Evolutionary conservation across 2,329 filamentous ascomycete species (phyloP), one percentile per base, ranked within the genome.

Genomic region (Chaetomiaceae sp.): DNA sequence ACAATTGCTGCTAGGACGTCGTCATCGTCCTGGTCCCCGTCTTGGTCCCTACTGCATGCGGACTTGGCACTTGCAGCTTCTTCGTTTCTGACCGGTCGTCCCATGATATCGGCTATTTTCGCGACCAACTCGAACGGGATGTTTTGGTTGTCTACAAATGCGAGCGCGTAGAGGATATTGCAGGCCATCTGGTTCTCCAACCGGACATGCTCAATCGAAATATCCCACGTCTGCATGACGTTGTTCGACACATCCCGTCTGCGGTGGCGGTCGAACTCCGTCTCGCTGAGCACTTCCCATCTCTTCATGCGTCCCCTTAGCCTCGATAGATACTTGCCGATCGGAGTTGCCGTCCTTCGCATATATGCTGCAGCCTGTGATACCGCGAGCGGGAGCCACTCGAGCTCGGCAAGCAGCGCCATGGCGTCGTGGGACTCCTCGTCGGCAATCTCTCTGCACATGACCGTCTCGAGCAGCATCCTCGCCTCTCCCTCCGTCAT

Each of bases 71-170:
- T 18, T 34, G n/a, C 15, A 15, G 33, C 24, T 29, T 37, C 26
- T 30, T 37, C 32, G 24, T 29, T 27, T 20, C 41, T 30, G 4
- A 8, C 30, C 26, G 20, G 32, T 38, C 32, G 6, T 32, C 15
- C 19, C 10, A 33, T 36, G n/a, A n/a, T n/a, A n/a, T n/a, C n/a
- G 18, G 22, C 32, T 8, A 19, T 33, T 7, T 34, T 34, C 17
- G 36, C 38, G 1, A 67, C 30, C 0, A 67, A 27, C 12, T 60
- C 50, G 20, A 54, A 47, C 1, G 62, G 55, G 32, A 68, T 61
- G 2, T 58, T 52, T 38, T 64, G 56, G 32, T 60, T 61, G 36
- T 68, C 60, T 3, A 65, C n/a, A 37, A 61, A 66, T 0, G 63
- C 58, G 3, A 68, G 44, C 0, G 56, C 50, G 9, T 60, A 52